Evolutionary conservation across 441 rosid genomes (phyloP).

Genomic region (Pelargonium australe): DNA sequence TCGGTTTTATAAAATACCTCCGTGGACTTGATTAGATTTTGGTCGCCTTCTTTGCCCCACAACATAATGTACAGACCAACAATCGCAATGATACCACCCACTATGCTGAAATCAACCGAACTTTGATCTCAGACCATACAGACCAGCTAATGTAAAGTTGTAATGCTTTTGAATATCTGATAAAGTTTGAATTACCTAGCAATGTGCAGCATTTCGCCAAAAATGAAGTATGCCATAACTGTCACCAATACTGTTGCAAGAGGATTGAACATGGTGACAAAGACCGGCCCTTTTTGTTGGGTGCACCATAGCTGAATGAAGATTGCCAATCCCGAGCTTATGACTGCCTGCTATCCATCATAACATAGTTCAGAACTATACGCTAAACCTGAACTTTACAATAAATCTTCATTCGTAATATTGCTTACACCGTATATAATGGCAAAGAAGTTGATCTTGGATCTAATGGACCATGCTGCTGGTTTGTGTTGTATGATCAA

Average conservation of each 20-base stretch:
- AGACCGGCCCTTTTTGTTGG: conserved; percentile 53
- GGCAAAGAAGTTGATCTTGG: conserved; percentile 52
- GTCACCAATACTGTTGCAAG: conserved; percentile 47
- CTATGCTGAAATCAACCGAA: conserved; percentile 30
- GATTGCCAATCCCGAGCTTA: conserved; percentile 39
- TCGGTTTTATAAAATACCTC: conserved; percentile 10
- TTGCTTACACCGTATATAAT: conserved; percentile 46
- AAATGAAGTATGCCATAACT: conserved; percentile 39
- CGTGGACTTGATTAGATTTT: conserved; percentile 14
- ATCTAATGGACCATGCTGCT: conserved; percentile 48
- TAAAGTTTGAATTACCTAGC: conserved; percentile 40
- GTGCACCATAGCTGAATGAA: conserved; percentile 56
- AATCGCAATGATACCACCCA: conserved; percentile 46
- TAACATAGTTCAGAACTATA: not conserved
- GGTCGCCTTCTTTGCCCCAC: conserved; percentile 58
- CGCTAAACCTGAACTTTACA: not conserved
- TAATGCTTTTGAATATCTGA: not conserved
- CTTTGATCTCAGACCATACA: not conserved
- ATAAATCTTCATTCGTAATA: not conserved
- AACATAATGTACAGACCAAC: conserved; percentile 49
- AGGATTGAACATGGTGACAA: conserved; percentile 66
- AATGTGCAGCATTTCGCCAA: conserved; percentile 50
- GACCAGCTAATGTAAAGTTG: not conserved
- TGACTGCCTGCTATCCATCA: conserved; percentile 43
- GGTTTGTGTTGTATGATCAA: conserved; percentile 36